A percentile compares a stretch with the other conserved stretches of the same genome.
phyloP scores from a whole-genome alignment of 306 rosid species.

The Albizia julibrissin region DNA sequence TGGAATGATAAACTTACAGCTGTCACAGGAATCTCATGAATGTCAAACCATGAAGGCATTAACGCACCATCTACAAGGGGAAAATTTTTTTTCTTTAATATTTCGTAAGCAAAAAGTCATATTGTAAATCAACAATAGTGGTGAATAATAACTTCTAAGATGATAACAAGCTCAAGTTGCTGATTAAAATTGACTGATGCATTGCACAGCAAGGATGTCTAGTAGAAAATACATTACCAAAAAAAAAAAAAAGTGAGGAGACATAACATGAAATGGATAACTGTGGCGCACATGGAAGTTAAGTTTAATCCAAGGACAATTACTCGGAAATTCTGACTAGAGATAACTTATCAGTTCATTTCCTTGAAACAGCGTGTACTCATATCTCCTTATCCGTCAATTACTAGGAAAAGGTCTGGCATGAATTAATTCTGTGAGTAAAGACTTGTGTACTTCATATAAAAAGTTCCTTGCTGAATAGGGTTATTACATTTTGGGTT shows the following conservation, averaged over 20 bases:
- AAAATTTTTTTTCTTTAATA: neutral
- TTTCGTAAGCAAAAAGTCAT: neutral
- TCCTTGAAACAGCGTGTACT: neutral
- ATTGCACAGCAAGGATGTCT: neutral
- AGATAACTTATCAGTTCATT: neutral
- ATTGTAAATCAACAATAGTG: neutral
- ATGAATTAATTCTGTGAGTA: neutral
- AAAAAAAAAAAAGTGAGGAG: neutral
- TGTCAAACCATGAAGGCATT: conserved; percentile 96
- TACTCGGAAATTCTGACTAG: neutral
- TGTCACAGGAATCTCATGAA: conserved; percentile 72
- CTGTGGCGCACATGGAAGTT: neutral
- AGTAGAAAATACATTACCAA: neutral
- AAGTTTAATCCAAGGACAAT: neutral
- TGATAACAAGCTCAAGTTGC: neutral
- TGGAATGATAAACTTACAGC: conserved; percentile 52
- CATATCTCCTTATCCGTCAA: too few relatives aligned
- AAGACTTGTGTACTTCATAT: neutral
- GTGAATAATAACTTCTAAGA: neutral
- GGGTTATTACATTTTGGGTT: neutral
- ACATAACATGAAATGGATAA: neutral
- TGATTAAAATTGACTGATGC: neutral
- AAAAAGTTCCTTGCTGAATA: neutral
- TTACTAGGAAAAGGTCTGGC: neutral
- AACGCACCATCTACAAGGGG: conserved; percentile 63